Evolutionary conservation across 306 rosid species (phyloP), one percentile per base, ranked within the genome.

Genomic region (Sophora flavescens): DNA sequence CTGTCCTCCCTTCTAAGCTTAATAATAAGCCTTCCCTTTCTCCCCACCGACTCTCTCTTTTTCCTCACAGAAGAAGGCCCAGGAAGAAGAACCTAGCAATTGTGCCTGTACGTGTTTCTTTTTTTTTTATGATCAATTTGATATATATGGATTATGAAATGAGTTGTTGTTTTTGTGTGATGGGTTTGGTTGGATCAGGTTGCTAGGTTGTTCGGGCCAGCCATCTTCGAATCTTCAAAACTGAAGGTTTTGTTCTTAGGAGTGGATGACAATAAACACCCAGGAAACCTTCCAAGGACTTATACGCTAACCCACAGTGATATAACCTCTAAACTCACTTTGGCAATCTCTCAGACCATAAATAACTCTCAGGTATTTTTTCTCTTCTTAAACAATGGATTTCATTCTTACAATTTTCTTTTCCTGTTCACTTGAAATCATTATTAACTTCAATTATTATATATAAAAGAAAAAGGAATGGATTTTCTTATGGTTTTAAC

Each of bases 191-290:
- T 80, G 81, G 35, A 63, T 63, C 81, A 95, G 98, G 89, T 88
- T 50, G 95, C 96, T 6, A 89, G 99, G 86, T 67, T 95, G 65
- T 95, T 95, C 63, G 99, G 97, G 4, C 97, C 97, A 2, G 77
- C 97, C 0, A 95, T 91, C n/a, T 95, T 95, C 78, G 99, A 92
- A 84, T 87, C 97, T 51, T 95, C 99, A 6, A 95, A 95, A 83
- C 78, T 95, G 33, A 95, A 90, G 86, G 97, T 95, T 42, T 81
- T 92, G 54, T 90, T 92, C 62, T 82, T 95, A 62, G 97, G 97
- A 45, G 95, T 87, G 10, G 99, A 90, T 16, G 87, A 95, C 78
- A 74, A 92, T 70, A 92, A 95, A 67, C 99, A 95, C 54, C 99
- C 97, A 5, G 97, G 89, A 36, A 89, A 89, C 51, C 91, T 89